Base-by-base conservation (phyloP, 2,329 filamentous ascomycete genomes). In the Aspergillaceae sp. region DNA sequence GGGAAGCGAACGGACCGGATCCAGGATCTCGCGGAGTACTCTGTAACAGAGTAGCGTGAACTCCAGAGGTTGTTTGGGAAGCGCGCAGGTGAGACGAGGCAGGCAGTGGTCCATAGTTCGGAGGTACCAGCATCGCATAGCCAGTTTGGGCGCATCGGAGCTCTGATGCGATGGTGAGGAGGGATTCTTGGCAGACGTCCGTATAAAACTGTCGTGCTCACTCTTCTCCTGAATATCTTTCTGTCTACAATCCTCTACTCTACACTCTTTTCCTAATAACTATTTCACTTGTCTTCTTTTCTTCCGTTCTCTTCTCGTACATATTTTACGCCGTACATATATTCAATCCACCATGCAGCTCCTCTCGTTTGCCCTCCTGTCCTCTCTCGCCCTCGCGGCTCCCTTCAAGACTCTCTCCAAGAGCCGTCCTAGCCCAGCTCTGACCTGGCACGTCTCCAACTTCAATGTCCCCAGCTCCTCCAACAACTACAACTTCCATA, bases 401-500 rank as follows among this genome's bases (percentile, higher is more conserved):
- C 54, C 59, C 8, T 42, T 48, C 6, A 27, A 19, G 8, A 29
- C 33, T n/a, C 49, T 53, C n/a, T 41, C 53, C 28, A 43, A 43
- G 29, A 47, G 46, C 9, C 44, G 43, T 27, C 38, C 48, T 41
- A 52, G 41, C 45, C 50, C 51, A 41, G 41, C 43, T 34, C 42
- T 61, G n/a, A 57, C 51, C 49, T 68, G 62, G 64, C 51, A 58
- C 5, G 60, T 61, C 29, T 54, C 60, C 40, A 47, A 60, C 46
- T 67, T 65, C 50, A 48, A 44, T 6, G 48, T 60, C 32, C 54
- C 56, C 50, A 64, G 64, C 51, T 62, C 64, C 3, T 57, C 59
- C 1, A 63, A 58, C 7, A 62, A 58, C 45, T 68, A 63, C 50
- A 48, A 42, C 33, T 68, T 68, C 53, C 54, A 61, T 45, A 61